phyloP scores from a whole-genome alignment of 169 alveolate species.

The Perkinsus olseni region DNA sequence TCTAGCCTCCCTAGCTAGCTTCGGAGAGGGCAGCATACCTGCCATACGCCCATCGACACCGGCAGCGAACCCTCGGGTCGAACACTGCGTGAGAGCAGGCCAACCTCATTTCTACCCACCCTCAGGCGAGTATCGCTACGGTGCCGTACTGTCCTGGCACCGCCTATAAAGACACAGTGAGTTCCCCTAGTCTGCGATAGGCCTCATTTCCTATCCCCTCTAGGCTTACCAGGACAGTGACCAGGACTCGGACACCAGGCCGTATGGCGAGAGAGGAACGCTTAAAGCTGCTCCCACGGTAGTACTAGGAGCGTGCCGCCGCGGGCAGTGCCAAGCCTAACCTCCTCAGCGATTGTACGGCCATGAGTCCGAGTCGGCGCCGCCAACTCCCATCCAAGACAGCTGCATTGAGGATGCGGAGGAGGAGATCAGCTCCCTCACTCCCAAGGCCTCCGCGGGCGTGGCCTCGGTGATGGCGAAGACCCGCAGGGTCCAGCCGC shows the following conservation, averaged over 20 bases:
- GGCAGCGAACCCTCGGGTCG: not conserved
- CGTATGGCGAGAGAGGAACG: not conserved
- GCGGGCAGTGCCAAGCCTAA: not conserved
- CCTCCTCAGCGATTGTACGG: too few relatives aligned
- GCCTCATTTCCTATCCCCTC: too few relatives aligned
- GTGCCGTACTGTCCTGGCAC: not conserved
- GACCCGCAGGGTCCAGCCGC: not conserved
- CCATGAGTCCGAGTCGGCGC: not conserved
- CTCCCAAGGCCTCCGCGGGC: not conserved
- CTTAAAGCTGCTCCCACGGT: not conserved
- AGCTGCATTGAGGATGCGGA: not conserved
- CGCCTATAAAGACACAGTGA: not conserved
- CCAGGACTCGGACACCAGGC: not conserved
- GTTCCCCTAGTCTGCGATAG: not conserved
- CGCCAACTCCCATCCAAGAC: not conserved
- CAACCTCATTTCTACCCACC: not conserved
- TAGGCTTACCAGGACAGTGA: not conserved
- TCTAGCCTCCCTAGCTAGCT: not conserved
- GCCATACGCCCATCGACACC: not conserved
- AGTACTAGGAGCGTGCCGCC: not conserved
- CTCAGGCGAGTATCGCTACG: not conserved
- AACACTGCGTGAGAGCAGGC: not conserved
- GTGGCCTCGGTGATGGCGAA: not conserved
- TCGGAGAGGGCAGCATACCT: not conserved
- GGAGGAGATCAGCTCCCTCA: not conserved